Evolutionary conservation across 768 basidiomycete species (phyloP), one percentile per base, ranked within the genome.

Genomic region (Collybia nuda): DNA sequence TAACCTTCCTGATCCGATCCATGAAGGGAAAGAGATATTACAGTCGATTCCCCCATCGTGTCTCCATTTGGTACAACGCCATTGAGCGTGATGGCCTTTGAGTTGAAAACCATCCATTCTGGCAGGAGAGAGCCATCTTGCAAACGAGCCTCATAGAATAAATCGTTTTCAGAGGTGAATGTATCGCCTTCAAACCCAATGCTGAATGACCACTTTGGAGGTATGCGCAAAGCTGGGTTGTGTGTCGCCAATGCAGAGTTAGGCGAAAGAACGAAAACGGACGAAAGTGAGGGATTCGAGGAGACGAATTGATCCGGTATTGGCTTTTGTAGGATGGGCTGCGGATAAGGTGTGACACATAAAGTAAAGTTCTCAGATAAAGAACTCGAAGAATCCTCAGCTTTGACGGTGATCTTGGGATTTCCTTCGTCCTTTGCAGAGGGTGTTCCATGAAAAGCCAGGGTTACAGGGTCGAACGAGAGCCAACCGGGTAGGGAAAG

Each of bases 191-290:
- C 69, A 58, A 97, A 82, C 12, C 94, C 95, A 51, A 98, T 79
- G 59, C 90, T 92, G 70, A 96, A 98, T 0, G 90, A 90, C 93
- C 93, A 96, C 40, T 72, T 67, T 6, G 81, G 81, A 1, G 92
- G 93, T 8, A 96, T 80, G 44, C 93, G 76, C 48, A 97, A 63
- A 43, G 77, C 72, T 48, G 85, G 85, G 43, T 68, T 72, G 40
- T 66, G 58, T 14, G 72, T 74, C 23, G 63, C 60, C 24, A 91
- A 69, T 12, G 84, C 80, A 18, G 88, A 87, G 39, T 74, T 71
- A 2, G 75, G 66, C n/a, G 80, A 71, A 36, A 91, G 68, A 49
- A 82, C 66, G 59, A 82, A 92, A 29, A 90, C 87, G 5, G 92
- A 93, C 3, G 89, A 88, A 45, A 95, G 70, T 35, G 82, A 83